These are phyloP conservation scores for Aspergillus sp. DNA, from an alignment of 2,329 filamentous ascomycete genomes.

Conservation along the genomic window DNA sequence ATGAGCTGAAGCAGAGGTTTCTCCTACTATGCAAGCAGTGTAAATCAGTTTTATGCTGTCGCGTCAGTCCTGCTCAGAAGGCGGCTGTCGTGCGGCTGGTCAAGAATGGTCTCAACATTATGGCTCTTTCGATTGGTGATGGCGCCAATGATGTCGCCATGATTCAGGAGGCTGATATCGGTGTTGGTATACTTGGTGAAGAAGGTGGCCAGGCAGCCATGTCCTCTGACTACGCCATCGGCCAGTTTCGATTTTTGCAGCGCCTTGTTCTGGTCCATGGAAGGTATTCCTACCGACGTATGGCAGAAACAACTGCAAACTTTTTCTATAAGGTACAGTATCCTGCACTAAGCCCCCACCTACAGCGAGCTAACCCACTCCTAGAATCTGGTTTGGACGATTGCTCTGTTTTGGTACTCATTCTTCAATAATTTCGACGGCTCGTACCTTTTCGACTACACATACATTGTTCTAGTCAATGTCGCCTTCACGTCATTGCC, in stretches of 20 bases:
- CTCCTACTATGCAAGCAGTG: slow-evolving; percentile 94
- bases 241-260: slow-evolving; percentile 86
- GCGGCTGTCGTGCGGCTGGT: slow-evolving; percentile 96
- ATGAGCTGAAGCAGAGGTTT: slow-evolving; percentile 85
- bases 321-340: slow-evolving; percentile 92
- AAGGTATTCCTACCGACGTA: slow-evolving; percentile 90
- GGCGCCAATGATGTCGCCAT: slow-evolving; percentile 96
- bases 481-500: slow-evolving; percentile 94
- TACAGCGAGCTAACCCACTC: slow-evolving; percentile 9
- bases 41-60: slow-evolving; percentile 92
- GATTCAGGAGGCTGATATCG: slow-evolving; percentile 97
- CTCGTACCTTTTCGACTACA: slow-evolving; percentile 96
- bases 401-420: slow-evolving; percentile 95
- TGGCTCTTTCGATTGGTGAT: slow-evolving; percentile 91
- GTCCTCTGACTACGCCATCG: slow-evolving; percentile 95
- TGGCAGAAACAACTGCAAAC: slow-evolving; percentile 93
- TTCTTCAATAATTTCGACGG: slow-evolving; percentile 95
- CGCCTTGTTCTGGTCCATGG: slow-evolving; percentile 86
- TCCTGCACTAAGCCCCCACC: neutral
- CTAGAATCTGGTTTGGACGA: slow-evolving; percentile 94
- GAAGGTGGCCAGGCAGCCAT: slow-evolving; percentile 92
- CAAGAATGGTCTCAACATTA: slow-evolving; percentile 90
- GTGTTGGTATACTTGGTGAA: slow-evolving; percentile 90
- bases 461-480: slow-evolving; percentile 96
- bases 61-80: slow-evolving; percentile 95